Base-by-base conservation (phyloP, 495 filamentous ascomycete genomes). In the Tuber indicum region DNA sequence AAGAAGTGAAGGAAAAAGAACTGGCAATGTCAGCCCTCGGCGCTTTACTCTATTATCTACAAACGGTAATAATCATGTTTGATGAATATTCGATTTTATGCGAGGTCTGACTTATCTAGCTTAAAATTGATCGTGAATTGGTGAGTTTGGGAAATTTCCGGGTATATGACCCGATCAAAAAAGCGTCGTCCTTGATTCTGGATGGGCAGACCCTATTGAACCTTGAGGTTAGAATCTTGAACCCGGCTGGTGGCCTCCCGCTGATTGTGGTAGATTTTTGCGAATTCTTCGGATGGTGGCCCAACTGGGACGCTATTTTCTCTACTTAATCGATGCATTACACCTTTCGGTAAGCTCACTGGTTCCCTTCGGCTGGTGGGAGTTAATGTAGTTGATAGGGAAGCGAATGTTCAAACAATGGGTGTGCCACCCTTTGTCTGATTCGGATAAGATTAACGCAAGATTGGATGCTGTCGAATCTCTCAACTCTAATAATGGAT, bases 181-280 rank as follows among this genome's bases (percentile, higher is more conserved):
- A 96, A 84, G 93, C 94, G 3, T 93, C 94, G 12, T 98, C 93
- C 62, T 87, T 99, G 73, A 93, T 99, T 52, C 87, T 99, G 2
- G 96, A 99, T 82, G 96, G 96, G 36, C 95, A 99, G 83, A 98
- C 93, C 36, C 88, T 99, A 75, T 96, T 97, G 86, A 99, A 99
- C 83, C 90, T 99, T 74, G 96, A 99, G 69, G 83, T 85, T 81
- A 32, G 72, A 26, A 45, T 43, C 23, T 44, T 77, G n/a, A 75
- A 16, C 17, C 41, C 32, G 23, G 73, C 26, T 71, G 46, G 12
- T 12, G 6, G 12, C 44, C 39, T 47, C 10, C 36, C 14, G 45
- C 49, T 46, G 7, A 42, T 73, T 73, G 41, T 71, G 10, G 42
- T 74, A 85, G 84, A 91, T 99, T 14, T 98, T 99, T 80, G 89